Base-by-base conservation (phyloP, 805 yeast genomes). In the Scheffersomyces coipomensis region DNA sequence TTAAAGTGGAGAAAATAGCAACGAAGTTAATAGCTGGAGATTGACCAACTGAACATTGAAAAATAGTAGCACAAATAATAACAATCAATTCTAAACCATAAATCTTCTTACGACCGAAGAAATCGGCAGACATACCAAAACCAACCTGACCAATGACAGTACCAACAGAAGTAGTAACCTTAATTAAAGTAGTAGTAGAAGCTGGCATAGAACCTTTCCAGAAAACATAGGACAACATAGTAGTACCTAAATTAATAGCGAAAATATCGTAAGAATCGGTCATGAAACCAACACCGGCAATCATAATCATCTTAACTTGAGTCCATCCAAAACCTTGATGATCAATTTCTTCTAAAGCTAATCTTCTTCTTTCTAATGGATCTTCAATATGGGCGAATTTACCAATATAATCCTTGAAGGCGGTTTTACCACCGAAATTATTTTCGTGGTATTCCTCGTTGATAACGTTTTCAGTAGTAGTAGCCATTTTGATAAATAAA, bases 211-310 rank as follows among this genome's bases (percentile, higher is more conserved):
- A 40, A 48, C 81, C 80, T 10, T 43, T 47, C 89, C 90, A 88
- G 73, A 64, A 86, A 39, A 83, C 95, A 53, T 83, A 81, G 24
- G 78, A 63, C 76, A 88, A 65, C 90, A 88, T 87, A 38, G 90
- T 57, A 39, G 86, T 68, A 63, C 85, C 91, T 70, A 88, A 70
- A 66, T 85, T 86, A 53, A 88, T 88, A 50, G 96, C 90, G 55
- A 88, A 89, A 51, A 89, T 86, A 73, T 89, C 96, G 65, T 89
- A 88, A 40, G 96, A 80, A 68, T 88, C 97, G 21, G 96, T 88
- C 66, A 89, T 64, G 79, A 88, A 88, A 62, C 97, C 97, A 49
- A 88, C 93, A 73, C 97, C 71, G 66, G 96, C 95, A 59, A 87
- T 88, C 64, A 78, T 60, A 53, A 87, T 85, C 72, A 88, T 85